Base-by-base conservation (phyloP, 345 rosid genomes). In the Raphanus raphanistrum region DNA sequence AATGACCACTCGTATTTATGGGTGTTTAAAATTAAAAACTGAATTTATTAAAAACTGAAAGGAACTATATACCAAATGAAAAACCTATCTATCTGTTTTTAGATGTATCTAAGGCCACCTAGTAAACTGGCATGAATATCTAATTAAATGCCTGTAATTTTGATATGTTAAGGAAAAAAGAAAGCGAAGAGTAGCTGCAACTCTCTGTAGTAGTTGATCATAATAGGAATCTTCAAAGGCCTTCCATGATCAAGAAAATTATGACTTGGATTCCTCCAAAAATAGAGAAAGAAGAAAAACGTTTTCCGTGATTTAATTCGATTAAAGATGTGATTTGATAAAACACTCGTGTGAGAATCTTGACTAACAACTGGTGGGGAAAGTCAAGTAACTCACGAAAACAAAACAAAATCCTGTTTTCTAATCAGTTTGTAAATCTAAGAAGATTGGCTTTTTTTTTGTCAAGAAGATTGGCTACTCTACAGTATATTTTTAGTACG, bases 111-210 rank as follows among this genome's bases (percentile, higher is more conserved):
- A 21, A 21, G 21, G 21, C 21, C 21, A 21, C 21, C 21, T 21
- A 21, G 21, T 21, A 21, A 38, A 38, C 45, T 38, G 4, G 10
- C 8, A 3, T 2, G 45, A 10, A 38, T 38, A 38, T 0, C 9
- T 1, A 32, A 32, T 8, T 8, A 3, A 3, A 38, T 10, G 45
- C 45, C 12, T 38, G 8, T 3, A 8, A 3, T 12, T 38, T 9
- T 38, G 45, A 38, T 38, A 38, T 54, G 60, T 4, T 3, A 7
- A 9, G 91, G 86, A 72, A 86, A 25, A 11, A 86, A 11, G 90
- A 86, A 71, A 86, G 76, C 91, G 86, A 76, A 94, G 88, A 77
- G 93, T 86, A 2, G 85, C 90, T 5, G 91, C 93, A 54, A 90
- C 90, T 74, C 90, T 74, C 84, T 82, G 85, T 84, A 88, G 68